Evolutionary conservation across 257 asterid genomes (phyloP).

Genomic region (Solanum arcanum): DNA sequence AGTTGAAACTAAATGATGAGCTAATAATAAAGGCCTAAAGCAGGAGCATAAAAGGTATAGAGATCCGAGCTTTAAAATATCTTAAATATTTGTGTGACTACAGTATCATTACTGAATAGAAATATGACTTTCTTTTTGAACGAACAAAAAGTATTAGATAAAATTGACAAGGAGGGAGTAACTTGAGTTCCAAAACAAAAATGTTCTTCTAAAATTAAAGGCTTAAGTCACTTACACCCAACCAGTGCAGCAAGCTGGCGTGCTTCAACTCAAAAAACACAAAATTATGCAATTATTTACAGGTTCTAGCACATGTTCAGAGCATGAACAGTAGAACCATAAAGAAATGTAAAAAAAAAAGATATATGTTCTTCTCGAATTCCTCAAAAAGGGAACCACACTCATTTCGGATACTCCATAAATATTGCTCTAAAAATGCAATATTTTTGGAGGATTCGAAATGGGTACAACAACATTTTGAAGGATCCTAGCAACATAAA

Average conservation of each 20-base stretch:
- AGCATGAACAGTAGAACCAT: neutral
- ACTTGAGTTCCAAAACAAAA: neutral
- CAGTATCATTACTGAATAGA: too few relatives aligned
- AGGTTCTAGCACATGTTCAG: neutral
- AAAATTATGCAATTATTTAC: neutral
- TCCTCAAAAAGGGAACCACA: neutral
- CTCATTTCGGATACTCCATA: neutral
- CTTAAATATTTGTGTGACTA: too few relatives aligned
- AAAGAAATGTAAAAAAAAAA: neutral
- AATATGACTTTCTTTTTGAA: too few relatives aligned
- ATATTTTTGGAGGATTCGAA: neutral
- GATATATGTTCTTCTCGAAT: neutral
- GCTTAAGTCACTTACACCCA: neutral
- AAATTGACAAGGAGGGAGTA: neutral
- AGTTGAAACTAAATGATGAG: too few relatives aligned
- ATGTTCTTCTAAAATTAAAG: neutral
- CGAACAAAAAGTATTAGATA: neutral
- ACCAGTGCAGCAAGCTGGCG: neutral
- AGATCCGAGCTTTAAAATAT: too few relatives aligned
- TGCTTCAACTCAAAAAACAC: neutral
- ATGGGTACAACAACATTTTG: neutral
- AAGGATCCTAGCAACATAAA: neutral
- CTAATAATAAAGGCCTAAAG: too few relatives aligned
- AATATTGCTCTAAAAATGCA: neutral
- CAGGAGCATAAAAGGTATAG: too few relatives aligned